phyloP scores from a whole-genome alignment of 2,329 filamentous ascomycete species.

The Fusarium hostae region DNA sequence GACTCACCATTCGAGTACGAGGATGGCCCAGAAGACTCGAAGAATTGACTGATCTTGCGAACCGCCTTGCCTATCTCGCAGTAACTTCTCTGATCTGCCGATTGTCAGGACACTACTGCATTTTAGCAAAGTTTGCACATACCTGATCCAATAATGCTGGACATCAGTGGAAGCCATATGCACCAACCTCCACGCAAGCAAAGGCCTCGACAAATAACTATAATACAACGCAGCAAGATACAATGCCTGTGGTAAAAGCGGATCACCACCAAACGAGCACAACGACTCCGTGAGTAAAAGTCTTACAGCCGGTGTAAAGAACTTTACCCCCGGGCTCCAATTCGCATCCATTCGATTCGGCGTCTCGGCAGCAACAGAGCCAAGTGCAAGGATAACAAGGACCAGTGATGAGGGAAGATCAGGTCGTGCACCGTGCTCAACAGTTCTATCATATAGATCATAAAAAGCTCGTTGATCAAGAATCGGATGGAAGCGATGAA shows the following conservation, averaged over 20 bases:
- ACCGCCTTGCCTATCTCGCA: slow-evolving; percentile 14
- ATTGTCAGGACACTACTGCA: not conserved
- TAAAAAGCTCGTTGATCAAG: slow-evolving; percentile 24
- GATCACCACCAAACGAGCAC: slow-evolving; percentile 30
- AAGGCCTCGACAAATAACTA: slow-evolving; percentile 33
- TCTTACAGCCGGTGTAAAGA: slow-evolving; percentile 27
- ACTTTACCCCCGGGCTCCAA: slow-evolving; percentile 25
- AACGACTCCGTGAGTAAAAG: slow-evolving; percentile 26
- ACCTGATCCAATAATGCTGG: slow-evolving; percentile 40
- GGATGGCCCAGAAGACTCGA: slow-evolving; percentile 34
- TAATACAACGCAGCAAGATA: slow-evolving; percentile 37
- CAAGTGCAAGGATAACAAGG: slow-evolving; percentile 22
- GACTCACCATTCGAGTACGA: slow-evolving; percentile 28
- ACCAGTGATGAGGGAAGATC: slow-evolving; percentile 29
- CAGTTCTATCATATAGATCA: slow-evolving; percentile 3
- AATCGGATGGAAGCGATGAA: slow-evolving; percentile 34
- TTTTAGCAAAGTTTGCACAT: too few species aligned
- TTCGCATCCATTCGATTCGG: slow-evolving; percentile 12
- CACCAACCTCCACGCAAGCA: slow-evolving; percentile 34
- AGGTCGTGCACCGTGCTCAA: slow-evolving; percentile 1
- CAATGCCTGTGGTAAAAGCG: slow-evolving; percentile 29
- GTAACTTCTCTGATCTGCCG: slow-evolving; percentile 18
- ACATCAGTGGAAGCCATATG: slow-evolving; percentile 39
- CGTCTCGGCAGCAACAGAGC: slow-evolving; percentile 22
- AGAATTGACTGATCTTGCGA: slow-evolving; percentile 36